phyloP scores from a whole-genome alignment of 257 asterid genomes.

The Nicotiana noctiflora region DNA sequence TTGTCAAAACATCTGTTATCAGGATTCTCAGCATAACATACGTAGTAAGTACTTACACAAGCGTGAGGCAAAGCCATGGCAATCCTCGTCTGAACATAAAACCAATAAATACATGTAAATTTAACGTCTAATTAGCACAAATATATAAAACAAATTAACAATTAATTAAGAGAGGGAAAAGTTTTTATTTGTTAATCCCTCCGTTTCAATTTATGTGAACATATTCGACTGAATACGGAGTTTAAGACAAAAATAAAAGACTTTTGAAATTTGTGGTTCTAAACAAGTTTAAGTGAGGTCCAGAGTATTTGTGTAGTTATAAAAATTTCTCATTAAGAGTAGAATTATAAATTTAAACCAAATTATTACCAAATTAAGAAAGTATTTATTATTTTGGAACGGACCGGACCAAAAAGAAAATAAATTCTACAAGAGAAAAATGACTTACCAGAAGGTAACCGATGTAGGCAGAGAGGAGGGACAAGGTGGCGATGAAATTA shows the following conservation, averaged over 20 bases:
- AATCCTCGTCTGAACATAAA: conserved; percentile 69
- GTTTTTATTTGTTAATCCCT: conserved; percentile 18
- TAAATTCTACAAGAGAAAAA: background rate
- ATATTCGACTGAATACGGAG: too few species aligned
- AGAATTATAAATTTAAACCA: too few species aligned
- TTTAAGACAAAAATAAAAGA: too few species aligned
- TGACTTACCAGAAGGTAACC: conserved; percentile 87
- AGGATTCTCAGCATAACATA: conserved; percentile 92
- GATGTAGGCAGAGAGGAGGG: conserved; percentile 70
- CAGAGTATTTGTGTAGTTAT: too few species aligned
- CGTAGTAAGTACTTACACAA: conserved; percentile 89
- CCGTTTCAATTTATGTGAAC: too few species aligned
- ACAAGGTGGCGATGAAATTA: conserved; percentile 62
- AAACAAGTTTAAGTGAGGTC: too few species aligned
- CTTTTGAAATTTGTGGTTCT: too few species aligned
- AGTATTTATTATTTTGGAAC: too few species aligned
- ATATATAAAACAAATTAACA: background rate
- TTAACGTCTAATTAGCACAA: background rate
- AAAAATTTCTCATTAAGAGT: too few species aligned
- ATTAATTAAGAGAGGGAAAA: background rate
- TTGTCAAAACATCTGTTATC: conserved; percentile 57
- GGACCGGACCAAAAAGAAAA: too few species aligned
- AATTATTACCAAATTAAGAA: too few species aligned
- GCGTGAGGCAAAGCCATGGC: conserved; percentile 99
- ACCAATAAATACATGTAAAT: conserved; percentile 9